A percentile compares a stretch with the other conserved stretches of the same genome.
Evolutionary conservation across 2,329 filamentous ascomycete genomes (phyloP).

Genomic region (Dactylellina parvicollis): DNA sequence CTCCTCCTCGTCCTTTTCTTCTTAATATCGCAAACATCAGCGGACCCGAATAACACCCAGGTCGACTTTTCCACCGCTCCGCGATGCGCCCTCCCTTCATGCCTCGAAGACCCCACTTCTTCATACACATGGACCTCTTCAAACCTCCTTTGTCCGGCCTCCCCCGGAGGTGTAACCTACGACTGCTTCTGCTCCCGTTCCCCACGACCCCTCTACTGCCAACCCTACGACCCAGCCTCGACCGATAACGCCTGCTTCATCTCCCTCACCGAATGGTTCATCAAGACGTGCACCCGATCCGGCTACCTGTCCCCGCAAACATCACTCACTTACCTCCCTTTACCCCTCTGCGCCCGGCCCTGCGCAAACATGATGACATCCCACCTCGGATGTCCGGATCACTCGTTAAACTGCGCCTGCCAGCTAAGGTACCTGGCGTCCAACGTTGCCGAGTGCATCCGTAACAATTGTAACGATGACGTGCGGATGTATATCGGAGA

Average conservation of each 20-base stretch:
- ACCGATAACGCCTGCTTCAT: constrained; percentile 12
- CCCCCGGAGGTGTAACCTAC: not conserved
- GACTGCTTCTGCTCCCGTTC: constrained; percentile 30
- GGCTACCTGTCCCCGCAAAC: constrained; percentile 1
- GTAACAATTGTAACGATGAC: constrained; percentile 12
- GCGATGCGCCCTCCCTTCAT: constrained; percentile 7
- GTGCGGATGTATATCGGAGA: constrained; percentile 18
- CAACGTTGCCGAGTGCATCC: constrained; percentile 20
- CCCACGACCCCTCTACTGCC: constrained; percentile 29
- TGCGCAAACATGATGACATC: constrained; percentile 21
- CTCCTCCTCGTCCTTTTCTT: not conserved
- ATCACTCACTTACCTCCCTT: constrained; percentile 12
- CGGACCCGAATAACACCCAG: constrained; percentile 1
- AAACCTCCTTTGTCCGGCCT: constrained; percentile 19
- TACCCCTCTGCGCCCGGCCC: constrained; percentile 17
- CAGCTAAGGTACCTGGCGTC: constrained; percentile 19
- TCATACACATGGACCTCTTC: constrained; percentile 17
- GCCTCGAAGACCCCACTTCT: not conserved
- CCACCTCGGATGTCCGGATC: constrained; percentile 34
- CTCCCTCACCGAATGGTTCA: constrained; percentile 21
- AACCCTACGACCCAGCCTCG: constrained; percentile 34
- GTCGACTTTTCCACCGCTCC: constrained; percentile 36
- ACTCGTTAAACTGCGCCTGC: constrained; percentile 21
- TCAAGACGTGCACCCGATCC: not conserved
- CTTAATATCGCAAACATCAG: not conserved